Base-by-base conservation (phyloP, 2,329 filamentous ascomycete species). In the Xylariaceae sp. region DNA sequence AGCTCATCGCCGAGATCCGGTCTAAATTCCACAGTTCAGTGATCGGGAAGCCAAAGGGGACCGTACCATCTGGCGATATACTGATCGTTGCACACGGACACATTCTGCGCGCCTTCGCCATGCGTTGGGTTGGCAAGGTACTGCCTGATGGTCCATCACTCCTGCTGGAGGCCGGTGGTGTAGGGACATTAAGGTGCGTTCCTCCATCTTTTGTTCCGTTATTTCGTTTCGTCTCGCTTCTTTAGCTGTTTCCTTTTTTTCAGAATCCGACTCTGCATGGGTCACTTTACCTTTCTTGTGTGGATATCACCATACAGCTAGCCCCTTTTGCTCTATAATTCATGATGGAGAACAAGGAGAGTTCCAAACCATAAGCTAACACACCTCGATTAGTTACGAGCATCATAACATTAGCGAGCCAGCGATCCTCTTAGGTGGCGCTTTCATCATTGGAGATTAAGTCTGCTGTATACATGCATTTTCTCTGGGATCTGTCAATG, bases 1-100 rank as follows among this genome's bases (percentile, higher is more conserved):
- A 79, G 2, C 73, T 97, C 60, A 96, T 97, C 67, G 72, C 76
- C 11, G 88, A 92, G 37, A 89, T 97, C 59, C 80, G 89, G 17
- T 74, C 80, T 23, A 84, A 80, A 65, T 88, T 81, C 74, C 89
- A 92, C 66, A 73, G 73, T 2, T 81, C 81, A 0, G 81, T 80
- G 53, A 87, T 93, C 65, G 82, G 81, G 7, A 80, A 82, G 66
- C 72, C 75, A 51, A 70, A 70, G 59, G 61, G 62, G 13, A 76
- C 74, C 8, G 71, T 71, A 62, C 78, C 70, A 8, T 83, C 73
- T 13, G 77, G 83, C 13, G 89, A 93, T 73, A 84, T 93, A 15
- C 73, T 93, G 23, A 80, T 96, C 53, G 90, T 97, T 4, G 92
- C 90, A 18, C 92, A 97, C 71, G 92, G 92, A 0, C 92, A 96